These are phyloP conservation scores for Penicillium steckii DNA, from an alignment of 495 filamentous ascomycete species.

Conservation along the genomic window DNA sequence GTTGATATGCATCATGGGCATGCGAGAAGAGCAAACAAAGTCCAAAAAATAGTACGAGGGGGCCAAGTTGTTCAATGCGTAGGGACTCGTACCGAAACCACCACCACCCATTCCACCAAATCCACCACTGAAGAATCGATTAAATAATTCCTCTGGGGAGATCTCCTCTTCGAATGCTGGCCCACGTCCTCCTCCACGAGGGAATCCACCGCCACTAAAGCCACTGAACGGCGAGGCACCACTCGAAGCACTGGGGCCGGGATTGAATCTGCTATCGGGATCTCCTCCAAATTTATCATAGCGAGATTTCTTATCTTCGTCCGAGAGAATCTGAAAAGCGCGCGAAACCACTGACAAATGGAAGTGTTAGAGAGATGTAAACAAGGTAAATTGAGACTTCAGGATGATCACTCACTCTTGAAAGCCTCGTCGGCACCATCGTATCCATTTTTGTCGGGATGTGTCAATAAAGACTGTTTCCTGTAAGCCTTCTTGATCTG, in stretches of 20 bases:
- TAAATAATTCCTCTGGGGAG: slow-evolving; percentile 93
- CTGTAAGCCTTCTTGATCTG: slow-evolving; percentile 98
- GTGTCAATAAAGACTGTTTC: slow-evolving; percentile 87
- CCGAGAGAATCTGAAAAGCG: slow-evolving; percentile 90
- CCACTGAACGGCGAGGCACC: slow-evolving; percentile 62
- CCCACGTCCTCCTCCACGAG: slow-evolving; percentile 47
- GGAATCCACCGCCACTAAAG: slow-evolving; percentile 60
- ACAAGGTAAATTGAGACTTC: neutral
- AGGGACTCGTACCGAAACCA: slow-evolving; percentile 57
- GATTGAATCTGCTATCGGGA: slow-evolving; percentile 80
- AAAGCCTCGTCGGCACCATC: slow-evolving; percentile 96
- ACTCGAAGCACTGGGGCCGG: slow-evolving; percentile 42
- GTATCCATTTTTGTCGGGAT: slow-evolving; percentile 99
- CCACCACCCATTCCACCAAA: slow-evolving; percentile 53
- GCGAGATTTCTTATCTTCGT: slow-evolving; percentile 84
- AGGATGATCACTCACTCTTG: slow-evolving; percentile 60
- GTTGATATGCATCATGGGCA: neutral
- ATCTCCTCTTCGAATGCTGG: slow-evolving; percentile 85
- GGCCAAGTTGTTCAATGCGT: neutral
- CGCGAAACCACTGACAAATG: slow-evolving; percentile 73
- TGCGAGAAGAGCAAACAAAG: slow-evolving; percentile 2
- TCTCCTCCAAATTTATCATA: slow-evolving; percentile 89
- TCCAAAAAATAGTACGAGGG: neutral
- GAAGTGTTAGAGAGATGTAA: slow-evolving; percentile 3
- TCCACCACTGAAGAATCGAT: slow-evolving; percentile 82